phyloP scores from a whole-genome alignment of 345 rosid genomes.

The Linum lewisii region DNA sequence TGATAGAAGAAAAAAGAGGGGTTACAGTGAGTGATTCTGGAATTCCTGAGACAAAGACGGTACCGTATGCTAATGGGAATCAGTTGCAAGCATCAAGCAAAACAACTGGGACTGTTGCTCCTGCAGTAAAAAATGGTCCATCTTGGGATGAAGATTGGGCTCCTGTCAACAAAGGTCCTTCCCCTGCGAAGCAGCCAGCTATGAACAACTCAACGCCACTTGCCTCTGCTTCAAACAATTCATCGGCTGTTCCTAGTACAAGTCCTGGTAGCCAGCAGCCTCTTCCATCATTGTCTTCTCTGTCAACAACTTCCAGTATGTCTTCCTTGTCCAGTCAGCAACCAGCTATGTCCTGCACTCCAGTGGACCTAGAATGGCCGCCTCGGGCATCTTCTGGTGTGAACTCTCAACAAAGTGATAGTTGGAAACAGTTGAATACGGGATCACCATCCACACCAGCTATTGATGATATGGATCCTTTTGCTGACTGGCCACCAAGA shows the following conservation, averaged over 20 bases:
- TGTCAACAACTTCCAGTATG: conserved; percentile 26
- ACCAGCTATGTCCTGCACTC: conserved; percentile 45
- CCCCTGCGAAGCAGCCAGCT: conserved; percentile 19
- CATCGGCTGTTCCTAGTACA: neutral
- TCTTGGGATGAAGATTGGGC: conserved; percentile 97
- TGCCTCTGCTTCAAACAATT: conserved; percentile 17
- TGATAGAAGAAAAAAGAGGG: conserved; percentile 83
- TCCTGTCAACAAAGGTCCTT: conserved; percentile 31
- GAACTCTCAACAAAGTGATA: conserved; percentile 22
- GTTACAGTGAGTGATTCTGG: conserved; percentile 59
- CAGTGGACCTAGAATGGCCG: conserved; percentile 89
- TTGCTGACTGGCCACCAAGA: conserved; percentile 84
- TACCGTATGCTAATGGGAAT: conserved; percentile 34
- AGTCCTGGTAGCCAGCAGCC: conserved; percentile 16
- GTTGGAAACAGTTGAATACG: conserved; percentile 29
- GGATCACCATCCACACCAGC: conserved; percentile 33
- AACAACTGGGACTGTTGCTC: conserved; percentile 35
- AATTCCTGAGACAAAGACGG: conserved; percentile 37
- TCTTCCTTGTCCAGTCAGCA: conserved; percentile 33
- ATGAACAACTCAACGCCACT: conserved; percentile 11
- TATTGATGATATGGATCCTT: conserved; percentile 80
- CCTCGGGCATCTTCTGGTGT: conserved; percentile 42
- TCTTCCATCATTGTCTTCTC: conserved; percentile 26
- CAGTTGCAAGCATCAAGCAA: conserved; percentile 39
- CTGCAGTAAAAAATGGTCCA: conserved; percentile 37